Evolutionary conservation across 495 filamentous ascomycete species (phyloP), one percentile per base, ranked within the genome.

Genomic region (Aspergillus haitiensis): DNA sequence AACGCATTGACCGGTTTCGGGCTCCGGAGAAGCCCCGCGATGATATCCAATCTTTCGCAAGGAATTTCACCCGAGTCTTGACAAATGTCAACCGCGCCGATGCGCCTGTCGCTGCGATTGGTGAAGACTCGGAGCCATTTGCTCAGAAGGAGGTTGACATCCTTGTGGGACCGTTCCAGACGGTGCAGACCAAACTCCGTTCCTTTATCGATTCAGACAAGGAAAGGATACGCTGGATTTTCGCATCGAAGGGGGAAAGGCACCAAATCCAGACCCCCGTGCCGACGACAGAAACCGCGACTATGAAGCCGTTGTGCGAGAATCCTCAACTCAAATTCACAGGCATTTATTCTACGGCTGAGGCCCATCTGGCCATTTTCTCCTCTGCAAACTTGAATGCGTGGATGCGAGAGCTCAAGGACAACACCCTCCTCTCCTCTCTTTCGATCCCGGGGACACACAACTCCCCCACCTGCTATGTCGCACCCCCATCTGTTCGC

Each of bases 391-490:
- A 88, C 40, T 82, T 94, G 54, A 65, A 84, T 58, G 75, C 80
- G 15, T 98, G 94, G 94, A 98, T 98, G 92, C 66, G 75, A 51
- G 78, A 84, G 39, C 77, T 97, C 35, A 77, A 75, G 46, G 83
- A 90, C 64, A 78, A 83, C 31, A 86, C 81, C 13, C 82, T 90
- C 0, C 77, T 98, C 21, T 91, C 91, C 10, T 82, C 88, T 5
- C 84, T 98, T 34, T 91, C 87, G 45, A 96, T 98, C 60, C 95
- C 94, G 2, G 94, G 94, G 56, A 98, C 94, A 0, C 94, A 98
- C 81, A 98, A 98, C 74, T 89, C 87, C 7, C 89, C 93, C 2
- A 94, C 93, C 3, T 86, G 83, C 74, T 80, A 94, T 73, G 72
- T 81, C 31, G 93, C 94, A 16, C 84, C 96, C 0, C 94, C 94